Percentiles rank a stretch among this genome's conserved stretches.
These are phyloP conservation scores for Talaromyces sp. DNA, from an alignment of 2,329 filamentous ascomycete genomes.

Conservation along the genomic window DNA sequence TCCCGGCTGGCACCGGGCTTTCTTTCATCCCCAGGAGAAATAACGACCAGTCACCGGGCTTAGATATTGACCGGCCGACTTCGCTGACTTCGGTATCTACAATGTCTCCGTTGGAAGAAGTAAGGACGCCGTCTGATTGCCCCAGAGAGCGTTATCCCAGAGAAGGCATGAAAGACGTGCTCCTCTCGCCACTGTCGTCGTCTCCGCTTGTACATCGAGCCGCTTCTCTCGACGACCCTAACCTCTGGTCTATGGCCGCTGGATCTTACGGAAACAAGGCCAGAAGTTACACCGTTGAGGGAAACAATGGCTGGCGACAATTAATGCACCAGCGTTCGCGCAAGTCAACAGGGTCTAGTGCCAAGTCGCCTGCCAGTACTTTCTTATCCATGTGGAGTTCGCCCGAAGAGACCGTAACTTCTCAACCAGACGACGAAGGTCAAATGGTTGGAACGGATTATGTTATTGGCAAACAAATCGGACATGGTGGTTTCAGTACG, in stretches of 20 bases:
- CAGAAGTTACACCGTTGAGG: slow-evolving; percentile 28
- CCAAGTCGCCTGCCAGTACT: slow-evolving; percentile 54
- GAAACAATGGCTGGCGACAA: slow-evolving; percentile 30
- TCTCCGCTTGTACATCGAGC: slow-evolving; percentile 33
- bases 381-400: slow-evolving; percentile 53
- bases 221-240: slow-evolving; percentile 36
- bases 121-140: slow-evolving; percentile 37
- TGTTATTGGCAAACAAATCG: slow-evolving; percentile 62
- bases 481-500: slow-evolving; percentile 60
- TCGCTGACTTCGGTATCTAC: slow-evolving; percentile 43
- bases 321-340: slow-evolving; percentile 34
- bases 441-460: slow-evolving; percentile 63
- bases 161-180: slow-evolving; percentile 22
- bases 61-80: slow-evolving; percentile 32
- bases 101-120: slow-evolving; percentile 37
- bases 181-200: slow-evolving; percentile 34
- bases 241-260: slow-evolving; percentile 32
- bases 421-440: slow-evolving; percentile 61
- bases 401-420: slow-evolving; percentile 21
- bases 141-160: slow-evolving; percentile 21
- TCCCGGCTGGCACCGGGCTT: slow-evolving; percentile 20
- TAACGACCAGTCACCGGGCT: slow-evolving; percentile 18
- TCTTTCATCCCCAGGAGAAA: slow-evolving; percentile 17
- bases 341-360: slow-evolving; percentile 46
- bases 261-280: slow-evolving; percentile 31